These are phyloP conservation scores for Xylariaceae sp. DNA, from an alignment of 2,329 filamentous ascomycete species.

Conservation along the genomic window DNA sequence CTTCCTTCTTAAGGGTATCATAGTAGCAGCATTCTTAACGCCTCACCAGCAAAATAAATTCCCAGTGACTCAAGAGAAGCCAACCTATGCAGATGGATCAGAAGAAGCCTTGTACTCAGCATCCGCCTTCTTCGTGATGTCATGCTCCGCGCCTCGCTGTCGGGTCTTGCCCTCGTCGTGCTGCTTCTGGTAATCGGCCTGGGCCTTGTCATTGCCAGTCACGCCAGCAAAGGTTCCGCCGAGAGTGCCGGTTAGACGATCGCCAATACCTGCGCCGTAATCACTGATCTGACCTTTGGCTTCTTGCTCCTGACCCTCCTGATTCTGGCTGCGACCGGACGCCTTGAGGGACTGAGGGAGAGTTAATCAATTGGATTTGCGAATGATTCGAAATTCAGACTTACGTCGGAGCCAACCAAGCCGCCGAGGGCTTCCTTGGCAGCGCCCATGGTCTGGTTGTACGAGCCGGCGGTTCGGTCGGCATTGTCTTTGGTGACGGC, in stretches of 20 bases:
- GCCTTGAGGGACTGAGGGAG: conserved; percentile 57
- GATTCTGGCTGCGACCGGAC: conserved; percentile 70
- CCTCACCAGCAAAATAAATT: neutral
- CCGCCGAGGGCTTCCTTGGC: conserved; percentile 78
- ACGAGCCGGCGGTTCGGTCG: conserved; percentile 65
- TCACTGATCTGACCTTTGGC: conserved; percentile 77
- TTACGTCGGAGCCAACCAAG: conserved; percentile 65
- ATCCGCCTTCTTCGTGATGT: conserved; percentile 68
- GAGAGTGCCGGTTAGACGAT: conserved; percentile 65
- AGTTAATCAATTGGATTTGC: neutral
- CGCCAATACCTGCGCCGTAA: conserved; percentile 58
- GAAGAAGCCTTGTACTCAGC: conserved; percentile 31
- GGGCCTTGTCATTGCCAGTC: conserved; percentile 61
- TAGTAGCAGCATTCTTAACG: conserved; percentile 17
- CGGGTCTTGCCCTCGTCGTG: conserved; percentile 80
- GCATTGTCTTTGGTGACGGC: conserved; percentile 66
- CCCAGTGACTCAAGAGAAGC: neutral
- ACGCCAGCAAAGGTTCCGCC: conserved; percentile 66
- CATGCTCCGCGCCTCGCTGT: conserved; percentile 76
- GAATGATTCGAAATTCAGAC: conserved; percentile 13
- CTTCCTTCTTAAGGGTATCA: conserved; percentile 9
- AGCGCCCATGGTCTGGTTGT: conserved; percentile 85
- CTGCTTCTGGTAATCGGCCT: conserved; percentile 59
- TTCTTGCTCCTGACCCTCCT: conserved; percentile 73
- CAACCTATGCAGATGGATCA: conserved; percentile 10